These are phyloP conservation scores for Yamadazyma conglobata DNA, from an alignment of 1,139 yeast genomes.

Conservation along the genomic window DNA sequence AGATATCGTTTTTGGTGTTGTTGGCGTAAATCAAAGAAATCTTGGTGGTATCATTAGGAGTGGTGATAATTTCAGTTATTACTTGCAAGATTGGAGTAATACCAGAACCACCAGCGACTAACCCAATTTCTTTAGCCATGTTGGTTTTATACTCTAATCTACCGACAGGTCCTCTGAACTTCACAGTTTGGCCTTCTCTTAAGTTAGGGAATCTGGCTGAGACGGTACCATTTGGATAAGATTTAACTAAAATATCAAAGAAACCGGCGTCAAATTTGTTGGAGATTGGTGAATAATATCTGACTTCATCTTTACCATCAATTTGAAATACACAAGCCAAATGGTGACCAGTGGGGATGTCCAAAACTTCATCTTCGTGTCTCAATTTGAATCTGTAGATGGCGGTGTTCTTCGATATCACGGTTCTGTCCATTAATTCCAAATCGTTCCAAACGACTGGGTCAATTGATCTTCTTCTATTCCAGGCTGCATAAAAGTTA, in stretches of 20 bases:
- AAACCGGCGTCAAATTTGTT: slow-evolving; percentile 68
- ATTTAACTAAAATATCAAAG: slow-evolving; percentile 71
- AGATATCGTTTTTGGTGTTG: slow-evolving; percentile 68
- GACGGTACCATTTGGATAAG: slow-evolving; percentile 66
- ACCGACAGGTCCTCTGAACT: slow-evolving; percentile 78
- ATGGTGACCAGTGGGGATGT: slow-evolving; percentile 73
- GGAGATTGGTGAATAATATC: slow-evolving; percentile 75
- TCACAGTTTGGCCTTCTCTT: slow-evolving; percentile 61
- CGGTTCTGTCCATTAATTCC: slow-evolving; percentile 68
- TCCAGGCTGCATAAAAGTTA: slow-evolving; percentile 49
- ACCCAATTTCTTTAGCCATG: slow-evolving; percentile 57
- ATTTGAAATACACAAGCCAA: slow-evolving; percentile 57
- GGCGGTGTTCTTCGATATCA: slow-evolving; percentile 65
- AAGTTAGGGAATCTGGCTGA: slow-evolving; percentile 62
- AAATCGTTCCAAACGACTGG: slow-evolving; percentile 56
- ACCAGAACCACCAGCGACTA: slow-evolving; percentile 84
- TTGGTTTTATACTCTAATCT: slow-evolving; percentile 58
- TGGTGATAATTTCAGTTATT: slow-evolving; percentile 58
- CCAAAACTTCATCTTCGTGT: slow-evolving; percentile 56
- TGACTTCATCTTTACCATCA: slow-evolving; percentile 58
- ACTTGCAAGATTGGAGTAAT: slow-evolving; percentile 78
- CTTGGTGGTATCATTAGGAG: slow-evolving; percentile 60
- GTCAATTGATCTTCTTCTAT: slow-evolving; percentile 45
- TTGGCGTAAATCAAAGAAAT: slow-evolving; percentile 65
- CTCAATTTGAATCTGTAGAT: slow-evolving; percentile 67